Evolutionary conservation across 257 asterid genomes (phyloP), one percentile per base, ranked within the genome.

Genomic region (Solanum ossicruentum): DNA sequence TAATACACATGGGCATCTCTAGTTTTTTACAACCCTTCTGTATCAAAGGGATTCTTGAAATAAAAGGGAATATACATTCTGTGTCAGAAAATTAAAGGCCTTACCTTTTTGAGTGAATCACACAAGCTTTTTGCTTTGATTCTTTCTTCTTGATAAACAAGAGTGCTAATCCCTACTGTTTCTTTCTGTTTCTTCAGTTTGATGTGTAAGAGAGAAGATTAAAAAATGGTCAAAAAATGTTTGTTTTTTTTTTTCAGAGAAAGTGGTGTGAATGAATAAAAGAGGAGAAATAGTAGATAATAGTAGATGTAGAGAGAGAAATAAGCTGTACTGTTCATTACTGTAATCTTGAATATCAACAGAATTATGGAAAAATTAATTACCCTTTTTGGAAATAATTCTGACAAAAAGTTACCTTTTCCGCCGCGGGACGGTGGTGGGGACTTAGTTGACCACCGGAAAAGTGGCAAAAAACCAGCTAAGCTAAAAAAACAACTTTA

Each of bases 51-150:
- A 80, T 83, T 82, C 86, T 80, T 66, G 32, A 84, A 16, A 23
- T 49, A 82, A 15, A 86, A 16, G 18, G 84, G 86, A 51, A 84
- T 82, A 72, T 55, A 83, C 92, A 90, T 89, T 91, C 82, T 75
- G 28, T 72, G 73, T 70, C 60, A 70, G 23, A 28, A 87, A 87
- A 60, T 52, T 56, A 32, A 56, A 57, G 83, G 80, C 73, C 85
- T 89, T 82, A 89, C 92, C 93, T 90, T 90, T 51, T 56, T 69
- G 85, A 87, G 86, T 83, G 86, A 86, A 91, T 88, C 92, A 87
- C 55, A 83, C 1, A 47, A 77, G 63, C 60, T 83, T 86, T 86
- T 70, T 54, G 89, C 83, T 87, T 81, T 67, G 93, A 88, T 88
- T 90, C 86, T 78, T 84, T 45, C 60, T 83, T 78, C 83, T 84